A percentile compares a stretch with the other conserved stretches of the same genome.
Conservation (phyloP, 805 yeast species). For the Metschnikowia lunata region DNA sequence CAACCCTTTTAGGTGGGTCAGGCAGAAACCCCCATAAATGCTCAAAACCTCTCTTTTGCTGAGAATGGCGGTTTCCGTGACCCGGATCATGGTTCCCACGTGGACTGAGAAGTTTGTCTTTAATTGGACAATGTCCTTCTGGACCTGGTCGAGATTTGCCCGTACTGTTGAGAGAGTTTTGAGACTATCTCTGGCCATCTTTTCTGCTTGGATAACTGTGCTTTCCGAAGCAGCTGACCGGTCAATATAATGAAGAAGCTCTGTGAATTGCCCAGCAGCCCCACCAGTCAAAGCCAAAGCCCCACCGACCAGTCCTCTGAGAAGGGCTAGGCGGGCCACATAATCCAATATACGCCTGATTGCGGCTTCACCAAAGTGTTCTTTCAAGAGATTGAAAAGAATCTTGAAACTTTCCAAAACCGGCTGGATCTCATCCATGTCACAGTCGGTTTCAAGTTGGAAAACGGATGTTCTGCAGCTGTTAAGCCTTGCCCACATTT, state of each 20-base stretch:
- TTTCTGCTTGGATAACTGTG: neutral
- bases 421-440: neutral
- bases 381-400: neutral
- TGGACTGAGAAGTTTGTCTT: neutral
- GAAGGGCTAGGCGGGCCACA: neutral
- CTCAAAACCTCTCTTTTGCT: neutral
- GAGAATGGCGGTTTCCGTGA: neutral
- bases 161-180: neutral
- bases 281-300: neutral
- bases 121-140: neutral
- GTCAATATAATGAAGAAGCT: neutral
- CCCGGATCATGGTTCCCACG: neutral
- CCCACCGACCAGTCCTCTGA: neutral
- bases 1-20: neutral
- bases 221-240: neutral
- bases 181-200: neutral
- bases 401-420: neutral
- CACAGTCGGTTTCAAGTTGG: neutral
- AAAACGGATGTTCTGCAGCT: too few species aligned
- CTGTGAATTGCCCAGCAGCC: neutral
- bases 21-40: neutral
- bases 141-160: neutral
- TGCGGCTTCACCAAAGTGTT: neutral
- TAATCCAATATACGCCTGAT: neutral
- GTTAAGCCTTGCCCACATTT: too few species aligned